phyloP scores from a whole-genome alignment of 225 moss, liverwort and hornwort genomes.

The Antitrichia curtipendula region DNA sequence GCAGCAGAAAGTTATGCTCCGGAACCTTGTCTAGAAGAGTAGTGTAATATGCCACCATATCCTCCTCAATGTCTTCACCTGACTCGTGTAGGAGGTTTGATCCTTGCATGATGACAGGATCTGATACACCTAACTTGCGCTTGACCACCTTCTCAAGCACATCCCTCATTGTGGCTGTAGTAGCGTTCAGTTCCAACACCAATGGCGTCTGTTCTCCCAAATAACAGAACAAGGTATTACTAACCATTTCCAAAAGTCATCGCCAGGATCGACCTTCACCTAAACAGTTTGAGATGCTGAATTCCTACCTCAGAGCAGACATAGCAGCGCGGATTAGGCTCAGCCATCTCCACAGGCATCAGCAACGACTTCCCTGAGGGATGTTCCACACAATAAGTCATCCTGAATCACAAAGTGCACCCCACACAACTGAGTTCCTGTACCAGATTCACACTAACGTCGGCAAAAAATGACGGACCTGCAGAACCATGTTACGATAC shows the following conservation, averaged over 20 bases:
- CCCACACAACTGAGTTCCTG: background rate
- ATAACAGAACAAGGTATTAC: background rate
- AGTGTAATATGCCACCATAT: slow-evolving; percentile 58
- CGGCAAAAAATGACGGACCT: background rate
- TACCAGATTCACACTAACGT: background rate
- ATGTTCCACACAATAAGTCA: slow-evolving; percentile 97
- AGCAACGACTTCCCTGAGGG: slow-evolving; percentile 70
- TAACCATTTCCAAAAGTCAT: background rate
- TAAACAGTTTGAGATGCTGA: background rate
- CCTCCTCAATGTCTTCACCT: slow-evolving; percentile 89
- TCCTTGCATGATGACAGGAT: slow-evolving; percentile 85
- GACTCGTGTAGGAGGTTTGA: slow-evolving; percentile 70
- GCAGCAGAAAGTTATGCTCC: background rate
- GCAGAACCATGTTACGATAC: background rate
- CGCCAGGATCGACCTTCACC: background rate
- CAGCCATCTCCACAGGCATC: slow-evolving; percentile 79
- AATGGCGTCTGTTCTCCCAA: slow-evolving; percentile 60
- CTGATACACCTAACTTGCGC: slow-evolving; percentile 67
- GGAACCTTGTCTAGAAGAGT: slow-evolving; percentile 73
- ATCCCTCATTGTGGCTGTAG: slow-evolving; percentile 68
- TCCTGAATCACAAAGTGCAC: slow-evolving; percentile 36
- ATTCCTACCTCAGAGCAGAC: slow-evolving; percentile 85
- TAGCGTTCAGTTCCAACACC: slow-evolving; percentile 76
- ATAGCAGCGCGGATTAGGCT: slow-evolving; percentile 74
- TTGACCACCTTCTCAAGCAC: slow-evolving; percentile 72